A percentile compares a stretch with the other conserved stretches of the same genome.
Evolutionary conservation across 768 basidiomycete genomes (phyloP).

Genomic region (Epithele typhae): DNA sequence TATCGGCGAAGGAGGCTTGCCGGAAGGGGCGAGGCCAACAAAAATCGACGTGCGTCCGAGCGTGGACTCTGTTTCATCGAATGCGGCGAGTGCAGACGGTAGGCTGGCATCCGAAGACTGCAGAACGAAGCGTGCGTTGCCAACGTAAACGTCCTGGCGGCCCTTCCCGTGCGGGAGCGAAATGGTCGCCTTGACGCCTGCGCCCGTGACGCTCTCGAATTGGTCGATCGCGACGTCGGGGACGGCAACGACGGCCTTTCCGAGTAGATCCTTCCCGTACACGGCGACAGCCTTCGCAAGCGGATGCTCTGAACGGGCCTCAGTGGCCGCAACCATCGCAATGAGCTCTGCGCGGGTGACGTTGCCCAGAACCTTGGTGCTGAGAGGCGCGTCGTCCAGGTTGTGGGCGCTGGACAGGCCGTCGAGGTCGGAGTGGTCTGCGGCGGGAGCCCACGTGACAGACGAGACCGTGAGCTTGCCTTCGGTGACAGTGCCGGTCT

Average conservation of each 20-base stretch:
- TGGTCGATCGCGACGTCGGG: constrained; percentile 56
- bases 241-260: constrained; percentile 32
- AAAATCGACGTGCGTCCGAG: constrained; percentile 85
- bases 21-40: constrained; percentile 56
- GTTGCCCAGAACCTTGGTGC: constrained; percentile 53
- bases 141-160: constrained; percentile 59
- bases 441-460: constrained; percentile 64
- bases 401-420: constrained; percentile 4
- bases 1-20: constrained; percentile 40
- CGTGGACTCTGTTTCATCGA: constrained; percentile 66
- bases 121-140: constrained; percentile 69
- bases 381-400: constrained; percentile 18
- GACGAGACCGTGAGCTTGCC: constrained; percentile 86
- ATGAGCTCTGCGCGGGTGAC: constrained; percentile 59
- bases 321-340: constrained; percentile 80
- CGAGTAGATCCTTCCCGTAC: constrained; percentile 67
- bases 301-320: constrained; percentile 93
- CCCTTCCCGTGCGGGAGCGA: constrained; percentile 42
- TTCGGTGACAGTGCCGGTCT: constrained; percentile 95
- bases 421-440: constrained; percentile 25
- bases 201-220: constrained; percentile 88
- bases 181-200: constrained; percentile 77
- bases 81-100: constrained; percentile 54
- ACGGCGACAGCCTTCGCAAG: constrained; percentile 89
- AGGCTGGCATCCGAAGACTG: constrained; percentile 49